Evolutionary conservation across 345 rosid species (phyloP), one percentile per base, ranked within the genome.

Genomic region (Gossypium anomalum): DNA sequence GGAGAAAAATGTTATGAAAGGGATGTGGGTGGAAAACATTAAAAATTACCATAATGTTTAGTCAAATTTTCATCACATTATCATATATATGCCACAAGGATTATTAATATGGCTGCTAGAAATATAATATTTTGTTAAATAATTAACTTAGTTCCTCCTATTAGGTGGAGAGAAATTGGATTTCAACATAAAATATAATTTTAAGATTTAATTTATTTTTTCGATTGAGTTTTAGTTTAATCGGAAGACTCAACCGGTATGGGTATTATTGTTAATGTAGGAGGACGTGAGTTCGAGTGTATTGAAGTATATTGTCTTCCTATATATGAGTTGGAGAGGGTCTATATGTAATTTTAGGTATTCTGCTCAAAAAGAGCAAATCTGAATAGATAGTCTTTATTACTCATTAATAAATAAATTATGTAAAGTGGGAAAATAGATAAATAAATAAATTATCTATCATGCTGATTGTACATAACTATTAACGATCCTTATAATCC

Each of bases 191-290:
- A 29, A 29, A 29, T 29, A 3, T 34, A 34, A 34, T 34, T 34
- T 34, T 34, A 34, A 34, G 38, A 34, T 34, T 34, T 34, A 34
- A 34, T 34, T 0, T 0, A 34, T 34, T 34, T 34, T 34, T 34
- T 34, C 1, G 6, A 34, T 34, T 4, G 38, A 4, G 6, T 34
- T 1, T 34, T 34, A 34, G 38, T 0, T 34, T 0, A 29, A 29
- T 29, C 0, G 5, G 1, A 29, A 29, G 38, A 29, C 4, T 29
- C 4, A 34, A 4, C 1, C 1, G 38, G 6, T 34, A 34, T 34
- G 0, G 6, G 0, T 34, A 34, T 34, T 34, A 34, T 34, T 34
- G 38, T 0, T 6, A 34, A 0, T 0, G 38, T 0, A 34, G 1
- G 1, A 34, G 6, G 6, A 34, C 1, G 6, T 34, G 1, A 0